Conservation (phyloP, 2,329 filamentous ascomycete species). For the Colletotrichum lentis region DNA sequence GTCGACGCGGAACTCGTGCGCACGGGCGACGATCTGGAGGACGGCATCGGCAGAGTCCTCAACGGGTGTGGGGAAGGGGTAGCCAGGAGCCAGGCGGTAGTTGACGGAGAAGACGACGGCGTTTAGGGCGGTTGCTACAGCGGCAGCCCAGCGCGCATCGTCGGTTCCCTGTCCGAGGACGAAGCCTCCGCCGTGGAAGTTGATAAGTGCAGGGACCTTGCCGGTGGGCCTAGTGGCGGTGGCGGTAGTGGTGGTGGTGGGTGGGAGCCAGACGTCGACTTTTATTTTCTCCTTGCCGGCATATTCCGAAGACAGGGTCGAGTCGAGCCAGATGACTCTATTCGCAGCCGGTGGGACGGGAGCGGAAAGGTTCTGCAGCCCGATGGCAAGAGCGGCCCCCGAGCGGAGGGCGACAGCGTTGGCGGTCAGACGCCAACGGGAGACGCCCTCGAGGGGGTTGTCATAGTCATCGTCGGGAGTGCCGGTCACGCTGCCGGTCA, state of each 20-base stretch:
- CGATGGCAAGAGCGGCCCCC: slow-evolving; percentile 55
- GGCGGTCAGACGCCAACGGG: slow-evolving; percentile 55
- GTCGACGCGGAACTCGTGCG: slow-evolving; percentile 66
- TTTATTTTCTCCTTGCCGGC: slow-evolving; percentile 52
- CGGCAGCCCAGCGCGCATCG: slow-evolving; percentile 67
- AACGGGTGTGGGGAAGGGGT: slow-evolving; percentile 70
- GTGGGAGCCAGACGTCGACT: slow-evolving; percentile 57
- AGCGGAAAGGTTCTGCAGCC: slow-evolving; percentile 51
- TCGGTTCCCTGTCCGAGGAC: slow-evolving; percentile 69
- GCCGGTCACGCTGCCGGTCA: slow-evolving; percentile 40
- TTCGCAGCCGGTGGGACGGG: slow-evolving; percentile 52
- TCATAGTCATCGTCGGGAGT: slow-evolving; percentile 48
- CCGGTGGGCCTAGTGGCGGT: slow-evolving; percentile 2
- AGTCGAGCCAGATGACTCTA: slow-evolving; percentile 53
- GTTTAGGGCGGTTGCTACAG: slow-evolving; percentile 60
- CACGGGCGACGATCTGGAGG: slow-evolving; percentile 65
- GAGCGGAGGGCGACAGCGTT: slow-evolving; percentile 55
- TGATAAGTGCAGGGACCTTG: slow-evolving; percentile 54
- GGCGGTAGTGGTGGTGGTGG: slow-evolving; percentile 40
- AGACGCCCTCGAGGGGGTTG: slow-evolving; percentile 55
- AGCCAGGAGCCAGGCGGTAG: slow-evolving; percentile 72
- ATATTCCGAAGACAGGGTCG: slow-evolving; percentile 51
- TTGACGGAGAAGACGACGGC: slow-evolving; percentile 71
- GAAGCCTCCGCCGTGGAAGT: slow-evolving; percentile 75
- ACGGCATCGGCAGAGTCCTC: slow-evolving; percentile 72